phyloP scores from a whole-genome alignment of 345 rosid species.

The Hibiscus trionum region DNA sequence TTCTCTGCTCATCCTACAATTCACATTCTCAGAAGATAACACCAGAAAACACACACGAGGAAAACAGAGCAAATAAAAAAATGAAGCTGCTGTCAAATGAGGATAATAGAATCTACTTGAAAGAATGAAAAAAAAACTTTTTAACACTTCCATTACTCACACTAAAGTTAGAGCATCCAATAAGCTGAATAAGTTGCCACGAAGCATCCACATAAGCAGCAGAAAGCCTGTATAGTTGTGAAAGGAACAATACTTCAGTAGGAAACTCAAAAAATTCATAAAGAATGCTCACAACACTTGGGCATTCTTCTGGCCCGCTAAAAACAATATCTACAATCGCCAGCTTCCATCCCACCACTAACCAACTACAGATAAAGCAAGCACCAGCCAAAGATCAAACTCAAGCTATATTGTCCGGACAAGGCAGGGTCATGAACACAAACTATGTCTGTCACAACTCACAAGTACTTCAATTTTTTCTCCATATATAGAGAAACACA shows the following conservation, averaged over 20 bases:
- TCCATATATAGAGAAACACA: neutral
- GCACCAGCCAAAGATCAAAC: neutral
- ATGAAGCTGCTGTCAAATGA: neutral
- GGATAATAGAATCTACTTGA: neutral
- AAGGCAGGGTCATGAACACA: neutral
- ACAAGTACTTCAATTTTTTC: neutral
- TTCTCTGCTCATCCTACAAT: slow-evolving; percentile 66
- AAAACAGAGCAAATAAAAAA: neutral
- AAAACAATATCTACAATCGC: neutral
- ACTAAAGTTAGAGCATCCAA: slow-evolving; percentile 38
- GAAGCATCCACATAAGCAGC: slow-evolving; percentile 59
- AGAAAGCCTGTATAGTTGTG: slow-evolving; percentile 40
- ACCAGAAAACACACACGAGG: neutral
- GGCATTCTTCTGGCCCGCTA: neutral
- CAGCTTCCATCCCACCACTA: neutral
- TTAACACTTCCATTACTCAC: slow-evolving; percentile 34
- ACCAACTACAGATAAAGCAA: neutral
- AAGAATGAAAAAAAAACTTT: neutral
- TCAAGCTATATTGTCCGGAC: neutral
- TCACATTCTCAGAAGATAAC: slow-evolving; percentile 14
- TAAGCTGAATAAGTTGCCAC: slow-evolving; percentile 54
- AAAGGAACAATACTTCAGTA: neutral
- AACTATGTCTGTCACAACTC: neutral
- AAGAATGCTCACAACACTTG: neutral
- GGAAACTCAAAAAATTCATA: neutral